Percentiles rank a stretch among this genome's conserved stretches.
phyloP scores from a whole-genome alignment of 148 eudicot species.

The Drosera capensis region DNA sequence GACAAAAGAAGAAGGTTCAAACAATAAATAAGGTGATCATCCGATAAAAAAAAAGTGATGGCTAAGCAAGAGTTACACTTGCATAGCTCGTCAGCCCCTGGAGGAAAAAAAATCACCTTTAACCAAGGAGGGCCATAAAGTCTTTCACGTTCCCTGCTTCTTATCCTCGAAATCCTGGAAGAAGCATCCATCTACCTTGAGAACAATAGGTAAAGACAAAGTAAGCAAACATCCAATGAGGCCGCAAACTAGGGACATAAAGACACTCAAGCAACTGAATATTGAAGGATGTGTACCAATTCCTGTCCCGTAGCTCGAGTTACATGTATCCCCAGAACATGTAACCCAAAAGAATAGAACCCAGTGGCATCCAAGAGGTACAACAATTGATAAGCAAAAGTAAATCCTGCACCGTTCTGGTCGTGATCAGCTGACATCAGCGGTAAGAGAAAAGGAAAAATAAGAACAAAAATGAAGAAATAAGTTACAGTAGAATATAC shows the following conservation, averaged over 20 bases:
- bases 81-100: too few relatives aligned
- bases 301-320: slow-evolving; percentile 99
- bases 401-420: slow-evolving; percentile 83
- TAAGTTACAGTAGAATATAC: too few relatives aligned
- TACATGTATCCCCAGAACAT: slow-evolving; percentile 84
- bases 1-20: too few relatives aligned
- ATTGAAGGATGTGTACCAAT: slow-evolving; percentile 45
- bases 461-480: too few relatives aligned
- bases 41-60: too few relatives aligned
- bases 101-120: too few relatives aligned
- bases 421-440: too few relatives aligned
- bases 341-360: slow-evolving; percentile 85
- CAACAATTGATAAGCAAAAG: slow-evolving; percentile 88
- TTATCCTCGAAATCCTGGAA: slow-evolving; percentile 87
- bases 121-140: slow-evolving; percentile 97
- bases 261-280: slow-evolving; percentile 1
- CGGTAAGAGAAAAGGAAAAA: too few relatives aligned
- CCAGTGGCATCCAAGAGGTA: slow-evolving; percentile 97
- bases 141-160: slow-evolving; percentile 91
- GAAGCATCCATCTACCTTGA: slow-evolving; percentile 98
- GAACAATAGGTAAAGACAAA: too few relatives aligned
- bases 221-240: slow-evolving; percentile 4
- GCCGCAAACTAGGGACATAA: not conserved
- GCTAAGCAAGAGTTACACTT: too few relatives aligned
- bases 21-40: too few relatives aligned